Conservation (phyloP, 805 yeast species). For the Suhomyces faveliae region DNA sequence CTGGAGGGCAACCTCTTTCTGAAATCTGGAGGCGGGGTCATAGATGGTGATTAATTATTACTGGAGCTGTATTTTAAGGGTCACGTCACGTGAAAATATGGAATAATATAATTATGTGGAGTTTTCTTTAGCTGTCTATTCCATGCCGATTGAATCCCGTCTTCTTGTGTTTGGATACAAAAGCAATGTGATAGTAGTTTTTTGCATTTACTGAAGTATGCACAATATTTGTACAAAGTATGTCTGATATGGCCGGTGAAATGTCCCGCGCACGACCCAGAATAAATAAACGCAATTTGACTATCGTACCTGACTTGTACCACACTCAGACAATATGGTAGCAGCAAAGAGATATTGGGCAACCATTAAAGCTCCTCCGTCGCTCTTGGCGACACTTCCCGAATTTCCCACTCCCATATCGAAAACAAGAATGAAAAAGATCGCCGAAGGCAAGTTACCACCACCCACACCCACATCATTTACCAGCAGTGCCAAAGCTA, state of each 20-base stretch:
- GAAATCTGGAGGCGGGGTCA: constrained; percentile 5
- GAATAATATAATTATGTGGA: not conserved
- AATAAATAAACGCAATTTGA: not conserved
- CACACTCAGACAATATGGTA: constrained; percentile 23
- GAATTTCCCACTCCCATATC: constrained; percentile 31
- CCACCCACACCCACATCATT: constrained; percentile 9
- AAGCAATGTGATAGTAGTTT: too few species aligned
- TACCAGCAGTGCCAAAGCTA: constrained; percentile 17
- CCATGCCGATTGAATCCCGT: not conserved
- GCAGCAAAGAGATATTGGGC: constrained; percentile 35
- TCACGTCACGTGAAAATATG: not conserved
- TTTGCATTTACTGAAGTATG: too few species aligned
- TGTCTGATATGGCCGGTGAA: not conserved
- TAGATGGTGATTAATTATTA: not conserved
- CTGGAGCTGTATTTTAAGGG: not conserved
- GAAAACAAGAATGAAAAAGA: constrained; percentile 31
- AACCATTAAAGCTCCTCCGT: constrained; percentile 30
- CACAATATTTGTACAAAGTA: too few species aligned
- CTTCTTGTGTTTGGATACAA: not conserved
- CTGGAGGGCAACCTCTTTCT: constrained; percentile 30
- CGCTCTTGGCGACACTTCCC: constrained; percentile 34
- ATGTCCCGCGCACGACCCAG: not conserved
- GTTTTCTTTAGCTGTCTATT: not conserved
- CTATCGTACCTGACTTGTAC: not conserved
- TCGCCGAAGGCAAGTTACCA: constrained; percentile 22